Conservation (phyloP, 176 grass and related monocot species). For the Dactylis glomerata region DNA sequence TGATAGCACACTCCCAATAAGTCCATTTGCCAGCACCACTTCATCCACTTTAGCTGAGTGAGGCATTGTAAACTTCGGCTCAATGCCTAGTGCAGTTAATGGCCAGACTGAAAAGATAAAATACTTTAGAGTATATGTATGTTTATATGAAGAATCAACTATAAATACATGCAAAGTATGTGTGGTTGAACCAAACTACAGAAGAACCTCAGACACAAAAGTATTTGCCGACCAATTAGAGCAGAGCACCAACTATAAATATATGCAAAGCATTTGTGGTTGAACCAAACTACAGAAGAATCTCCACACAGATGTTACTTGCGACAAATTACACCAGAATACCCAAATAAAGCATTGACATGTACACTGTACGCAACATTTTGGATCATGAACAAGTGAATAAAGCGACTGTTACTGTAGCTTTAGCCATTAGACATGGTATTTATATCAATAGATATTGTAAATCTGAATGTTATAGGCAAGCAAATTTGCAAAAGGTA, state of each 20-base stretch:
- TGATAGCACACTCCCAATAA: constrained; percentile 87
- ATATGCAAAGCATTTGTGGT: not conserved
- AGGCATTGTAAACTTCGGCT: constrained; percentile 96
- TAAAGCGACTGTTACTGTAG: not conserved
- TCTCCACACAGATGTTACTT: not conserved
- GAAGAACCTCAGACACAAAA: not conserved
- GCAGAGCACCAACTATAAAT: not conserved
- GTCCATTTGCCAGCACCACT: constrained; percentile 91
- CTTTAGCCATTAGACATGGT: not conserved
- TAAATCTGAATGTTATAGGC: not conserved
- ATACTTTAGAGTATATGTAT: not conserved
- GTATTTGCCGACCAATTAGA: not conserved
- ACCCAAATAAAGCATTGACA: not conserved
- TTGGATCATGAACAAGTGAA: not conserved
- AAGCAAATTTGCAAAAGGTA: not conserved
- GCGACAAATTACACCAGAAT: not conserved
- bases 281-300: not conserved
- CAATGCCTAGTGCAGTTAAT: constrained; percentile 81
- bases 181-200: constrained; percentile 5
- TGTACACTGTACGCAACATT: not conserved
- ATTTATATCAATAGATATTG: not conserved
- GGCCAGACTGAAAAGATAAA: constrained; percentile 73
- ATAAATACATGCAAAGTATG: not conserved
- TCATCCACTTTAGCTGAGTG: constrained; percentile 95
- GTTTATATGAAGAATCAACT: not conserved